These are phyloP conservation scores for Penicillium sp. DNA, from an alignment of 2,329 filamentous ascomycete genomes.

Conservation along the genomic window DNA sequence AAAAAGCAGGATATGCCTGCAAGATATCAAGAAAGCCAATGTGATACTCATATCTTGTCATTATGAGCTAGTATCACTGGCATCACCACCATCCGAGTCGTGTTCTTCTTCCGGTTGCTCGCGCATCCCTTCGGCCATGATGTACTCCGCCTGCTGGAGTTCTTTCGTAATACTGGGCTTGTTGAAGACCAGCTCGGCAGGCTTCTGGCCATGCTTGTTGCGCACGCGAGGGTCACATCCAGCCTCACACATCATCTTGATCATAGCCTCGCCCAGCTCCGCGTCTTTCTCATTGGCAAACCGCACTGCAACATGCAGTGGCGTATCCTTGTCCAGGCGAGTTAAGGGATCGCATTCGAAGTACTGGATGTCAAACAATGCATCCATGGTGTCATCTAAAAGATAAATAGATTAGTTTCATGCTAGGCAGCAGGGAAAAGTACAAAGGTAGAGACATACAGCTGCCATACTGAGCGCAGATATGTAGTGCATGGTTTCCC, in stretches of 20 bases:
- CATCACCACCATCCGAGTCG: slow-evolving; percentile 38
- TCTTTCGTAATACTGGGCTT: slow-evolving; percentile 41
- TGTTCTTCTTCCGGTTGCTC: slow-evolving; percentile 32
- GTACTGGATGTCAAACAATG: slow-evolving; percentile 47
- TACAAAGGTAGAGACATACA: slow-evolving; percentile 55
- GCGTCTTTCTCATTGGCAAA: slow-evolving; percentile 47
- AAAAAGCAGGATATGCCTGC: neutral
- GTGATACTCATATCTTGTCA: neutral
- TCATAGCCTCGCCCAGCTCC: slow-evolving; percentile 44
- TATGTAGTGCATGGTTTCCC: slow-evolving; percentile 84
- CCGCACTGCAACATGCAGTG: slow-evolving; percentile 45
- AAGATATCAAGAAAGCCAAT: neutral
- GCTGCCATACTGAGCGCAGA: slow-evolving; percentile 80
- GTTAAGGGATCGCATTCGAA: slow-evolving; percentile 50
- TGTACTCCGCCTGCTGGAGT: slow-evolving; percentile 47
- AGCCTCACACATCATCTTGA: slow-evolving; percentile 50
- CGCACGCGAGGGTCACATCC: slow-evolving; percentile 48
- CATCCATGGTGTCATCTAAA: slow-evolving; percentile 48
- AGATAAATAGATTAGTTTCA: neutral
- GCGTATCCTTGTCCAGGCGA: slow-evolving; percentile 46
- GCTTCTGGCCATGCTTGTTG: slow-evolving; percentile 48
- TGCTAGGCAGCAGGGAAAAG: neutral
- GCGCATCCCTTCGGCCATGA: slow-evolving; percentile 45
- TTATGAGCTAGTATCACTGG: slow-evolving; percentile 44
- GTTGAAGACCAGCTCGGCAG: slow-evolving; percentile 44